A percentile compares a stretch with the other conserved stretches of the same genome.
Conservation (phyloP, 2,329 filamentous ascomycete species). For the Sordariomycetes sp. region DNA sequence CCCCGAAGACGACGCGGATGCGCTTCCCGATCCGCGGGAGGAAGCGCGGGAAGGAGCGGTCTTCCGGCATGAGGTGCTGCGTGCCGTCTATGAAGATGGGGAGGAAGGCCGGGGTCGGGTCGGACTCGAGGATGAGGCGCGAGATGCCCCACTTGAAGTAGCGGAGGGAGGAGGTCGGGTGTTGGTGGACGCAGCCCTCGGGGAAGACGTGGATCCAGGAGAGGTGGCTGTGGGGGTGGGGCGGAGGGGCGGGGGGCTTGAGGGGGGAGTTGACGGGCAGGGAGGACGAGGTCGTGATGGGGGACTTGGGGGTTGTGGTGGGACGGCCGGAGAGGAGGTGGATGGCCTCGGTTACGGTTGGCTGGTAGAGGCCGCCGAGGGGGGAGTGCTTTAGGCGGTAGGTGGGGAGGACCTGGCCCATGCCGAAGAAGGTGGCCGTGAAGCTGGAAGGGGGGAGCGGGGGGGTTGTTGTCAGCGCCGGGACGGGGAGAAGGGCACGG, state of each 20-base stretch:
- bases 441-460: too few relatives aligned
- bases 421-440: conserved; percentile 66
- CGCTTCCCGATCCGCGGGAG: conserved; percentile 61
- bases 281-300: conserved; percentile 17
- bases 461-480: conserved; percentile 1
- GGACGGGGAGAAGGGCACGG: neutral
- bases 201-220: conserved; percentile 94
- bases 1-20: conserved; percentile 66
- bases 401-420: conserved; percentile 82
- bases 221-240: conserved; percentile 33
- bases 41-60: conserved; percentile 65
- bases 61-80: conserved; percentile 78
- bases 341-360: conserved; percentile 75
- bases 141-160: conserved; percentile 99
- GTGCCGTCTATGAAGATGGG: conserved; percentile 93
- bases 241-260: conserved; percentile 19
- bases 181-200: conserved; percentile 88
- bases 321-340: conserved; percentile 51
- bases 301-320: neutral
- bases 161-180: conserved; percentile 62
- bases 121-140: conserved; percentile 77
- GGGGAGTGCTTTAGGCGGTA: conserved; percentile 69
- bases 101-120: conserved; percentile 76
- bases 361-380: conserved; percentile 77
- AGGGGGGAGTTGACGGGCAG: conserved; percentile 26